Base-by-base conservation (phyloP, 139 green algal genomes). In the Chlamydomonas schloesseri region DNA sequence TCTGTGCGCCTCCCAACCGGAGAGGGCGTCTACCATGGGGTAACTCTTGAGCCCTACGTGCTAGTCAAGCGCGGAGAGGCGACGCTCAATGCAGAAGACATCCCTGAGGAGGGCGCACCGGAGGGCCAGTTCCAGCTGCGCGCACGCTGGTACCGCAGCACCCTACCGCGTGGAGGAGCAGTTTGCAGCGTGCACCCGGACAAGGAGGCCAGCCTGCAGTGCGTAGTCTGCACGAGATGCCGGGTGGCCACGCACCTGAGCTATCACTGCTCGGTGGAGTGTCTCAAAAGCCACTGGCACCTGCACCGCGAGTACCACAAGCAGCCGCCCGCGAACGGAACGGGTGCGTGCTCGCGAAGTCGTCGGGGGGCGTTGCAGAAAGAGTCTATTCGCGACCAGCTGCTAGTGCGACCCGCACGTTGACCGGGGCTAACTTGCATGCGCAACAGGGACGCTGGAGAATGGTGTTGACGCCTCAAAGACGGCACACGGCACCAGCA, bases 241-340 rank as follows among this genome's bases (percentile, higher is more conserved):
- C 95, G 93, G 72, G 91, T 95, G n/a, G 92, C 90, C 46, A 92
- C 85, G 89, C 88, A 96, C 95, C 87, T 96, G 60, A 93, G 87
- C 85, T 99, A 98, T 86, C 96, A 99, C 88, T 99, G 98, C 95
- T 94, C 90, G 23, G 73, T 93, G 26, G 95, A 99, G 69, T 99
- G 98, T 90, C 95, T 99, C 37, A 89, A 91, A 70, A 91, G 91
- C 81, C 93, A 97, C 89, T 99, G 98, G 98, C 88, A 89, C 47
- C 88, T 96, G 74, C 97, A 99, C 91, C 94, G 92, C 37, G 94
- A 97, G 65, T 96, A 98, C 80, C 97, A 99, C 87, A 83, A 89
- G 74, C 91, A 96, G 84, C 79, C 68, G 31, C 88, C 71, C 36
- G 34, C 28, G 21, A 85, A 88, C 60, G 80, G 76, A 28, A n/a